Evolutionary conservation across 2,329 filamentous ascomycete genomes (phyloP), one percentile per base, ranked within the genome.

Genomic region (Colletotrichum lupini): DNA sequence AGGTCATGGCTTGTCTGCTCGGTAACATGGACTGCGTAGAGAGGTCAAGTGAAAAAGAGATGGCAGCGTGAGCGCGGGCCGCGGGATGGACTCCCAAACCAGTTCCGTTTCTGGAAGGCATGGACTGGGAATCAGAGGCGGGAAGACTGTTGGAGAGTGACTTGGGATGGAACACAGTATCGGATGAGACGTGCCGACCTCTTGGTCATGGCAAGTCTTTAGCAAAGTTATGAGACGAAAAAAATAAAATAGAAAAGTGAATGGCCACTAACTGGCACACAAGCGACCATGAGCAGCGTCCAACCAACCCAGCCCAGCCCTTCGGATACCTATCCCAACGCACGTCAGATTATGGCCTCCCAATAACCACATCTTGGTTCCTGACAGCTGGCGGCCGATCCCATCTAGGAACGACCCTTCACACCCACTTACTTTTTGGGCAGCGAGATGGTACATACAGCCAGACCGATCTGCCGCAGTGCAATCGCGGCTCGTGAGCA

Each of bases 81-180:
- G 57, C 22, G 30, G 30, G 32, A 24, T 11, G 12, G 12, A 14
- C 16, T 42, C 37, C 22, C 58, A 46, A 37, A 14, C 19, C 32
- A 26, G 22, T 24, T 58, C 57, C 16, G 57, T 64, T 24, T 37
- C 35, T 49, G 49, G 35, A 28, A 53, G 19, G 28, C 12, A 11
- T 9, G 30, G 55, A 53, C n/a, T 26, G 30, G 35, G 16, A 32
- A 19, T 9, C 42, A 46, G 7, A 46, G 42, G 42, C 8, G 42
- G 42, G 16, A 46, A n/a, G 42, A 19, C 16, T 16, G 42, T 30
- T 16, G 12, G 32, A 28, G 30, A 52, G 4, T 37, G n/a, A 42
- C 42, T 67, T 67, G 42, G 35, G 68, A 67, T 30, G 63, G 68
- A 12, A 30, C 28, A 60, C 30, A 42, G 56, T 22, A 67, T 71